Evolutionary conservation across 768 basidiomycete genomes (phyloP), one percentile per base, ranked within the genome.

Genomic region (Rhodotorula diobovata): DNA sequence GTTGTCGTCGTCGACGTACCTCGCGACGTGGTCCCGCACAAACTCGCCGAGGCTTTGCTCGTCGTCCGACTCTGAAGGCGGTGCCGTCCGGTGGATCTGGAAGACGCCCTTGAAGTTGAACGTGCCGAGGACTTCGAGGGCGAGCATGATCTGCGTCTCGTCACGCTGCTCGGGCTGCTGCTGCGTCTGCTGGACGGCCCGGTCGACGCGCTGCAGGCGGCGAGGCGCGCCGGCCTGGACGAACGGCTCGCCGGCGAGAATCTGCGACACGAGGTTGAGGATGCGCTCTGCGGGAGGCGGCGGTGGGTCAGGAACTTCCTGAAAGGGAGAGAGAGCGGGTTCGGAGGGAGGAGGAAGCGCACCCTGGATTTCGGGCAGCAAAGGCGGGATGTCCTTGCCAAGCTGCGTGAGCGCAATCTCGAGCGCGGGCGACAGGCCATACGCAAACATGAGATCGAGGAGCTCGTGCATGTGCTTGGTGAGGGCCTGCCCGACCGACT

Each of bases 381-480:
- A 82, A 0, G 96, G 94, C 8, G 90, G 90, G 30, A 99, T 98
- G 77, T 89, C 86, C 69, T 86, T 85, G 1, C 91, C 89, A 66
- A 97, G 92, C 35, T 88, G 89, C 21, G 87, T 86, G 16, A 99
- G 84, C 0, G 95, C 92, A 76, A 89, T 86, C 41, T 88, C 86
- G 50, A 99, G 83, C 21, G 93, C 88, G 72, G 94, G 93, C 78
- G 90, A 94, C 71, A 99, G 81, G 6, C 93, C 95, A 78, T 90
- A 95, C 0, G 88, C 89, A 78, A 98, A 90, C 90, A 99, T 98
- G 53, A 96, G 83, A 79, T 98, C 94, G 43, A 99, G 86, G 75
- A 97, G 90, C 78, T 98, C 96, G 80, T 97, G 96, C 67, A 99
- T 84, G 57, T 95, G 84, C 78, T 95, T 93, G 1, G 96, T 98